These are phyloP conservation scores for Calonectria hongkongensis DNA, from an alignment of 2,329 filamentous ascomycete genomes.

Conservation along the genomic window DNA sequence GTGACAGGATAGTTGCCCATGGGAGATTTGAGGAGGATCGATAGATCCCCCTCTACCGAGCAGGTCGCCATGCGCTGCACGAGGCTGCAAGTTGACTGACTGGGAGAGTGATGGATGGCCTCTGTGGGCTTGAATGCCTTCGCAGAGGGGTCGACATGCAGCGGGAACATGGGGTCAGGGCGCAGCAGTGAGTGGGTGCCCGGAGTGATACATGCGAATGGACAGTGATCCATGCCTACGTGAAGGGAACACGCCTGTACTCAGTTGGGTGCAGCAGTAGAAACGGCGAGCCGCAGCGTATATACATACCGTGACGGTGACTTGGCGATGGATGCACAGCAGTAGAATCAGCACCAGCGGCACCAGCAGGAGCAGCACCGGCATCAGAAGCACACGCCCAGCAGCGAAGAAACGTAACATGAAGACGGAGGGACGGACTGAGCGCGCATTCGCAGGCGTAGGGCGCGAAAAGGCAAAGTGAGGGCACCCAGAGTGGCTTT, in stretches of 20 bases:
- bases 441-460: conserved; percentile 1
- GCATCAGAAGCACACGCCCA: background rate
- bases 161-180: conserved; percentile 25
- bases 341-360: background rate
- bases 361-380: too few species aligned
- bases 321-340: background rate
- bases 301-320: background rate
- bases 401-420: conserved; percentile 22
- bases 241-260: conserved; percentile 17
- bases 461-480: conserved; percentile 39
- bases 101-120: background rate
- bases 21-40: conserved; percentile 30
- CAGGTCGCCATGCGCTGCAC: conserved; percentile 1
- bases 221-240: background rate
- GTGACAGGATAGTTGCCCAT: conserved; percentile 11
- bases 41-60: background rate
- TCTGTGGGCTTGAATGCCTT: conserved; percentile 1
- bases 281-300: background rate
- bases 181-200: background rate
- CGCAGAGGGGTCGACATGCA: conserved; percentile 16
- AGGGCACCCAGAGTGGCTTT: conserved; percentile 49
- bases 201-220: conserved; percentile 6
- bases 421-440: conserved; percentile 13
- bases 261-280: background rate
- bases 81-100: conserved; percentile 22